Percentiles rank a stretch among this genome's conserved stretches.
phyloP scores from a whole-genome alignment of 352 stramenopile species.

The Phytophthora lateralis region DNA sequence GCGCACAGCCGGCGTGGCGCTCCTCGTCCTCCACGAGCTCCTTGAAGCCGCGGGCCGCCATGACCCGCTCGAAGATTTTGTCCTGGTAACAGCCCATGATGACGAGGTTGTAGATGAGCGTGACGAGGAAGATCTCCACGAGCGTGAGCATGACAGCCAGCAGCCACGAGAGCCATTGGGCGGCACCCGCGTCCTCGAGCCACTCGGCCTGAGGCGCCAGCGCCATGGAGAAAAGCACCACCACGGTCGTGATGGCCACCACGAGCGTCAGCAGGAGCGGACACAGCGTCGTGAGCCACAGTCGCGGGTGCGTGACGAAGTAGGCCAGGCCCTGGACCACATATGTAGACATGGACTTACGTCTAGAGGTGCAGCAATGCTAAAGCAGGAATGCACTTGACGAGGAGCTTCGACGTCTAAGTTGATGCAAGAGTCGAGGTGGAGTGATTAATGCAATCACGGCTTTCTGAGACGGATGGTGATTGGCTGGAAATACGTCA shows the following conservation, averaged over 20 bases:
- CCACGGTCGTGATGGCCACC: conserved; percentile 46
- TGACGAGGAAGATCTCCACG: conserved; percentile 75
- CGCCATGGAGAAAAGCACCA: conserved; percentile 50
- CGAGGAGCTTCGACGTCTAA: not conserved
- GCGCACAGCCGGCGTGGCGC: conserved; percentile 45
- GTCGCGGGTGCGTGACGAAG: conserved; percentile 60
- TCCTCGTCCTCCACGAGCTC: conserved; percentile 57
- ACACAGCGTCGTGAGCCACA: conserved; percentile 62
- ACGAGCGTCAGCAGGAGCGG: conserved; percentile 65
- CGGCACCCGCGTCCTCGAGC: conserved; percentile 46
- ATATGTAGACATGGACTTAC: conserved; percentile 54
- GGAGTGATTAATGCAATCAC: conserved; percentile 2
- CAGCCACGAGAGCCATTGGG: conserved; percentile 55
- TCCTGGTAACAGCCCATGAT: conserved; percentile 64
- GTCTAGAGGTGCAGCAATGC: not conserved
- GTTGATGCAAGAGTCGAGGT: too few species aligned
- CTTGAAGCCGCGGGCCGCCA: conserved; percentile 50
- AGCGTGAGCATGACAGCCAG: conserved; percentile 63
- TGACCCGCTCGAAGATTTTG: conserved; percentile 69
- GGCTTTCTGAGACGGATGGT: not conserved
- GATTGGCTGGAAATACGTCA: not conserved
- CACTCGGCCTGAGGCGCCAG: conserved; percentile 55
- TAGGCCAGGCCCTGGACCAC: conserved; percentile 55
- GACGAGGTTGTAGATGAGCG: conserved; percentile 67
- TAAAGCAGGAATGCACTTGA: not conserved